Conservation (phyloP, 2,329 filamentous ascomycete genomes). For the Hortaea sp. region DNA sequence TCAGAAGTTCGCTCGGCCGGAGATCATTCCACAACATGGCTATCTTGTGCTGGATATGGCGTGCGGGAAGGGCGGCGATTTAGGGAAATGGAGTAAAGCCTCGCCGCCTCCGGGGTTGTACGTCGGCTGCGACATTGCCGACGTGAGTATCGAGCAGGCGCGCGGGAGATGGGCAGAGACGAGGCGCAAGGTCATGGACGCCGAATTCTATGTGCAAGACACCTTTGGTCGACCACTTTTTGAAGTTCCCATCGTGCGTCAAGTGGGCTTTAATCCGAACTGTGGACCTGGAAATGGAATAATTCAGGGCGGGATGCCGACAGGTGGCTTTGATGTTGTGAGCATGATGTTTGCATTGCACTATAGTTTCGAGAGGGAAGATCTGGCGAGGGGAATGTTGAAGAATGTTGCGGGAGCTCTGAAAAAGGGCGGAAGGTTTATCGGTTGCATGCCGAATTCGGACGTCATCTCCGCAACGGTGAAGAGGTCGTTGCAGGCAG, state of each 20-base stretch:
- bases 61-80: constrained; percentile 90
- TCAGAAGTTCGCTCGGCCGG: constrained; percentile 69
- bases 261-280: constrained; percentile 78
- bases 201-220: constrained; percentile 81
- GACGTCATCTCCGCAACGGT: constrained; percentile 77
- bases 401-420: constrained; percentile 81
- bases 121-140: constrained; percentile 85
- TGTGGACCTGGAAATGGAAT: constrained; percentile 47
- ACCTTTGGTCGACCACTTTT: constrained; percentile 80
- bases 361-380: constrained; percentile 91
- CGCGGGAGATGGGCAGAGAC: constrained; percentile 71
- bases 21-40: constrained; percentile 40
- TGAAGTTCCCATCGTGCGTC: constrained; percentile 67
- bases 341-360: constrained; percentile 99
- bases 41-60: constrained; percentile 86
- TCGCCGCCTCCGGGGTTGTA: constrained; percentile 88
- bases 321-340: constrained; percentile 83
- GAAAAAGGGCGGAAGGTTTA: constrained; percentile 88
- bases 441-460: constrained; percentile 94
- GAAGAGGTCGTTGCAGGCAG: constrained; percentile 59
- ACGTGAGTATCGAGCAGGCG: constrained; percentile 85
- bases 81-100: constrained; percentile 92
- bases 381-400: constrained; percentile 83
- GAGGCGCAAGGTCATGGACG: constrained; percentile 57
- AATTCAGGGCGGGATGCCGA: constrained; percentile 56